Percentiles rank a stretch among this genome's conserved stretches.
phyloP scores from a whole-genome alignment of 129 eudicot species.

The Helichrysum umbraculigerum region DNA sequence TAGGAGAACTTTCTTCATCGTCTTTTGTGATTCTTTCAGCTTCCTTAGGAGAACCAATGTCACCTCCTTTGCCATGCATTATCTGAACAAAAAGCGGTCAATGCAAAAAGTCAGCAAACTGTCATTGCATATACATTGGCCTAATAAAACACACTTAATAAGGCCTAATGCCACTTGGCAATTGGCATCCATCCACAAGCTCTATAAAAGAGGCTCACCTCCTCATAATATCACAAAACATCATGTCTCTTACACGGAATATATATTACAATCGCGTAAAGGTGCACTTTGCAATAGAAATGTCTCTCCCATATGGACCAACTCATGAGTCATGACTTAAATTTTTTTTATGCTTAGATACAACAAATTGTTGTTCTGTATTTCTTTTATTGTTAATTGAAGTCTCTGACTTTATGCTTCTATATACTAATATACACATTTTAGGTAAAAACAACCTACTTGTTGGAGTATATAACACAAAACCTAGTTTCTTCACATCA shows the following conservation, averaged over 20 bases:
- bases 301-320: background rate
- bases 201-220: background rate
- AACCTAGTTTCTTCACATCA: slow-evolving; percentile 22
- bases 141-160: no score
- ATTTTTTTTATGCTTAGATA: background rate
- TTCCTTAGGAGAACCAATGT: slow-evolving; percentile 22
- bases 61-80: slow-evolving; percentile 56
- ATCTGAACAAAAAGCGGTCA: slow-evolving; percentile 34
- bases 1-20: slow-evolving; percentile 26
- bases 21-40: slow-evolving; percentile 26
- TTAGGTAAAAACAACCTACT: background rate
- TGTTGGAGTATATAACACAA: background rate
- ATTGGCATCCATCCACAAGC: background rate
- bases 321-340: background rate
- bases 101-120: background rate
- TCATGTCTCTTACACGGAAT: background rate
- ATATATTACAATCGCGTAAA: background rate
- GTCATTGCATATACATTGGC: no score
- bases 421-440: background rate
- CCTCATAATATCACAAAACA: background rate
- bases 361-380: background rate
- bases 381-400: background rate
- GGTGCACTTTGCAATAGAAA: slow-evolving; percentile 6
- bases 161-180: background rate
- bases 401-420: background rate